Evolutionary conservation across 1,284 basidiomycete genomes (phyloP).

Genomic region (Rhodotorula sp.): DNA sequence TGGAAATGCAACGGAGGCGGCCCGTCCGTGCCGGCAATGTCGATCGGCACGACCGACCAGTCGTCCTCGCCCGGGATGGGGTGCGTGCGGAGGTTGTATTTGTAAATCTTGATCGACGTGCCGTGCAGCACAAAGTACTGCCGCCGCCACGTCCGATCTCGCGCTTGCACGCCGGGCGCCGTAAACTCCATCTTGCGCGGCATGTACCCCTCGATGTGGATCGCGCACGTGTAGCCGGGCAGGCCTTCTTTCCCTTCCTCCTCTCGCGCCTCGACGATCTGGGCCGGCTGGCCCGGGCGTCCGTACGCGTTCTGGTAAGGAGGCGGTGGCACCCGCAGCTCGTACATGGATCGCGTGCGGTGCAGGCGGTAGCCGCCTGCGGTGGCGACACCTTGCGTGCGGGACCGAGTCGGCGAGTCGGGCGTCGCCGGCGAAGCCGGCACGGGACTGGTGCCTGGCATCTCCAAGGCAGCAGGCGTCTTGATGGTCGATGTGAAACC

Average conservation of each 20-base stretch:
- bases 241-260: conserved; percentile 80
- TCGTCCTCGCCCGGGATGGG: conserved; percentile 47
- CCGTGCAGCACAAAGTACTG: conserved; percentile 89
- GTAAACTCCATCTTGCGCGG: conserved; percentile 93
- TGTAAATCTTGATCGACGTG: conserved; percentile 81
- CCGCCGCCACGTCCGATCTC: conserved; percentile 86
- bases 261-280: conserved; percentile 50
- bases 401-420: conserved; percentile 10
- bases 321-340: conserved; percentile 50
- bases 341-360: conserved; percentile 52
- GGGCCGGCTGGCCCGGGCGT: conserved; percentile 40
- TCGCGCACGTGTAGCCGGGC: conserved; percentile 77
- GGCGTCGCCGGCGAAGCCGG: conserved; percentile 2
- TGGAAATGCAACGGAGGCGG: conserved; percentile 43
- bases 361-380: conserved; percentile 40
- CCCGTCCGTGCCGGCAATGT: conserved; percentile 40
- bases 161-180: conserved; percentile 77
- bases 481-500: background rate
- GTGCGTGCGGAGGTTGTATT: conserved; percentile 57
- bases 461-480: conserved; percentile 8
- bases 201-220: conserved; percentile 80
- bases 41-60: conserved; percentile 22
- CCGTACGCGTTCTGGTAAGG: conserved; percentile 50
- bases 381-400: background rate
- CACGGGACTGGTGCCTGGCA: background rate